phyloP scores from a whole-genome alignment of 192 early-diverging fungal species.

The Anaeromyces robustus region DNA sequence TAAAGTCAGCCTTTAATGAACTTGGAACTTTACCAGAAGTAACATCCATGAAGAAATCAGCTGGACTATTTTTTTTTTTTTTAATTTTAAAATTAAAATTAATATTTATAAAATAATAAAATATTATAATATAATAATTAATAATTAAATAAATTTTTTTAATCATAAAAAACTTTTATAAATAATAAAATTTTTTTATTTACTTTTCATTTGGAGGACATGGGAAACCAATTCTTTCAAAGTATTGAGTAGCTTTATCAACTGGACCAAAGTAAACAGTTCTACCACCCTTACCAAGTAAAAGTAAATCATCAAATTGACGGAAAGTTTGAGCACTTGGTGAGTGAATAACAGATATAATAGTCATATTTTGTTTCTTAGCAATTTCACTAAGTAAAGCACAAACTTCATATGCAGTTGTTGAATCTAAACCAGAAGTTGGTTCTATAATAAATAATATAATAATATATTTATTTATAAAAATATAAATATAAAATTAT shows the following conservation, averaged over 20 bases:
- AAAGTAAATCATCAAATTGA: slow-evolving; percentile 62
- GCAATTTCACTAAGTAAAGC: slow-evolving; percentile 39
- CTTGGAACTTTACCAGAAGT: slow-evolving; percentile 31
- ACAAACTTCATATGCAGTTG: slow-evolving; percentile 49
- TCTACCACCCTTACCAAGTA: slow-evolving; percentile 54
- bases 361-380: slow-evolving; percentile 37
- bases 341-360: slow-evolving; percentile 83
- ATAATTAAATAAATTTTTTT: too few relatives aligned
- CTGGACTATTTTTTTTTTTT: slow-evolving; percentile 16
- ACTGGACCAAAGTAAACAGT: slow-evolving; percentile 46
- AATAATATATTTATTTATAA: slow-evolving; percentile 20
- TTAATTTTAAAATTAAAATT: too few relatives aligned
- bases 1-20: slow-evolving; percentile 14
- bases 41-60: slow-evolving; percentile 57
- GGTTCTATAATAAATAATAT: slow-evolving; percentile 39
- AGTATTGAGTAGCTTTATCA: slow-evolving; percentile 19
- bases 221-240: slow-evolving; percentile 29
- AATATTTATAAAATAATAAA: too few relatives aligned
- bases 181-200: background rate
- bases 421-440: slow-evolving; percentile 51
- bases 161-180: too few relatives aligned
- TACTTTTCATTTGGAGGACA: slow-evolving; percentile 32
- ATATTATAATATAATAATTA: too few relatives aligned
- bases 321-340: slow-evolving; percentile 66
- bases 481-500: slow-evolving; percentile 4